Conservation (phyloP, 306 rosid species). For the Comarum palustre region DNA sequence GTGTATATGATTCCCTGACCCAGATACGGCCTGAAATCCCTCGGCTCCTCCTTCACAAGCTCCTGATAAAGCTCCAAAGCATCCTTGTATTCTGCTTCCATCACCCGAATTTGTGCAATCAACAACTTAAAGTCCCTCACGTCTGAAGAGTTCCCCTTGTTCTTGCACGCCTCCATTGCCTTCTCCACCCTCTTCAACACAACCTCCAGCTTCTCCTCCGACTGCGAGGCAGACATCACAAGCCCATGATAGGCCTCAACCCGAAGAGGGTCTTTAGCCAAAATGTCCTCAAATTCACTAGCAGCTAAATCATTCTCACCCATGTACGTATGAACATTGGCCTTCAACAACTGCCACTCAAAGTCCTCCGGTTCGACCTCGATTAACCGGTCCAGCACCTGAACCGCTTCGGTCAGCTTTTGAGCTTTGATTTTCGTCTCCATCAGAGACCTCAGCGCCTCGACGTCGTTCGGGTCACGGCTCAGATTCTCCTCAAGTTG, state of each 20-base stretch:
- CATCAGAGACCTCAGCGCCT: slow-evolving; percentile 51
- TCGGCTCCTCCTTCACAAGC: slow-evolving; percentile 71
- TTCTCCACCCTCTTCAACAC: slow-evolving; percentile 50
- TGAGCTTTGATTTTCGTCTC: slow-evolving; percentile 46
- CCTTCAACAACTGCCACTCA: slow-evolving; percentile 67
- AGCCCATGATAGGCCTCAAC: slow-evolving; percentile 82
- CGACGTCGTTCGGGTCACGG: slow-evolving; percentile 40
- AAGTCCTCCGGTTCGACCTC: slow-evolving; percentile 63
- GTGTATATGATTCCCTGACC: slow-evolving; percentile 86
- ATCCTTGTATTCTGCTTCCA: slow-evolving; percentile 57
- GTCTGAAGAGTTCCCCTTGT: slow-evolving; percentile 42
- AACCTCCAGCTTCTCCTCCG: slow-evolving; percentile 24
- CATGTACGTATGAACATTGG: slow-evolving; percentile 48
- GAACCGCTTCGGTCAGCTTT: slow-evolving; percentile 55
- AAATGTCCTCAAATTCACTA: slow-evolving; percentile 46
- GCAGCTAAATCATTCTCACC: slow-evolving; percentile 49
- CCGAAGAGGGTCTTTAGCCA: slow-evolving; percentile 50
- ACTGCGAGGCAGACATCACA: slow-evolving; percentile 44
- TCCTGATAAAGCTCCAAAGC: slow-evolving; percentile 75
- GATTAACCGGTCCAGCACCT: slow-evolving; percentile 45
- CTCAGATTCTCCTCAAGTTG: slow-evolving; percentile 42
- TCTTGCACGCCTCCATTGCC: slow-evolving; percentile 47
- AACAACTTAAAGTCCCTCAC: slow-evolving; percentile 83
- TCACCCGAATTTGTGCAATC: slow-evolving; percentile 67
- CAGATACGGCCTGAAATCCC: slow-evolving; percentile 82